Evolutionary conservation across 306 rosid species (phyloP), one percentile per base, ranked within the genome.

Genomic region (Boehmeria nivea): DNA sequence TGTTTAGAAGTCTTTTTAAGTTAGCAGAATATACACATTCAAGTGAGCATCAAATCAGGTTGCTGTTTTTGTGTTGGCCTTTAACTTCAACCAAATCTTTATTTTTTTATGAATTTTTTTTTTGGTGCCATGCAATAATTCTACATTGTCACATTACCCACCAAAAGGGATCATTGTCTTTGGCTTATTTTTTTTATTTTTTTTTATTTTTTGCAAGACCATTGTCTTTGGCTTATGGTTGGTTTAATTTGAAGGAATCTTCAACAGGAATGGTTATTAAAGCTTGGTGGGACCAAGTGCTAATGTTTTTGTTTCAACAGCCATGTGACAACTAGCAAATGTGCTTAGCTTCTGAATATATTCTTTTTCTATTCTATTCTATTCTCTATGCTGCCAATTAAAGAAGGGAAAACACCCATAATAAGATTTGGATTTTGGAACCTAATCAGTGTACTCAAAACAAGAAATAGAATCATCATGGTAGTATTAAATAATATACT

Each of bases 291-390:
- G 88, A 36, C 66, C 76, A 37, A 51, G 38, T 67, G 39, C 69
- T 48, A 67, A 27, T 51, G 63, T 66, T 47, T 65, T 39, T 55
- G 64, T 27, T 57, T 48, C 26, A 57, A 50, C 64, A 39, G 25
- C 82, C 88, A 76, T 76, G 82, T 82, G 84, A 67, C 58, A 61
- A 43, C 22, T 27, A 24, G 45, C 52, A 47, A 68, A 59, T 65
- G 75, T 63, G 14, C 64, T 52, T 57, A 37, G 56, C 53, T 65
- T 43, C 51, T 65, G 16, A 19, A 46, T 15, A 57, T 48, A 57
- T 63, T 33, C 11, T 33, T 33, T 33, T 33, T 33, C 38, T 33
- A 33, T 11, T 11, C 5, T 33, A 33, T 5, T 4, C 38, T 39
- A 45, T 28, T 52, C 59, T 57, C 43, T 18, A 45, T 22, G 54